A percentile compares a stretch with the other conserved stretches of the same genome.
phyloP scores from a whole-genome alignment of 768 basidiomycete species.

The Trametes coccinea region DNA sequence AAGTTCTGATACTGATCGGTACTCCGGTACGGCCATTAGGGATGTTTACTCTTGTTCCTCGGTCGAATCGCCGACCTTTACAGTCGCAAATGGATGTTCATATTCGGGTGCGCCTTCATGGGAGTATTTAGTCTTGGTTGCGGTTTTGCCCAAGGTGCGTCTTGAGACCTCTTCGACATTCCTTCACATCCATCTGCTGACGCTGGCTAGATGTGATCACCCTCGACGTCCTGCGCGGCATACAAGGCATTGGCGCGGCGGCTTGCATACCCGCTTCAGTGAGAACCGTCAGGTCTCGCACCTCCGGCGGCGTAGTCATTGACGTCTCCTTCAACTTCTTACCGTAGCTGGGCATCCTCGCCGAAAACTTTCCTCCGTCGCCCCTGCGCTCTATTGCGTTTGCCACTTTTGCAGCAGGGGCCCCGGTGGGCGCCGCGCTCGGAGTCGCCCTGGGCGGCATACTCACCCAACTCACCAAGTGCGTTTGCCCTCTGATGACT shows the following conservation, averaged over 20 bases:
- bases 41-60: conserved; percentile 73
- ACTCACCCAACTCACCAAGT: conserved; percentile 54
- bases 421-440: conserved; percentile 75
- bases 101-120: conserved; percentile 57
- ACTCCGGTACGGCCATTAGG: conserved; percentile 40
- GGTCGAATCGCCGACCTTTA: conserved; percentile 82
- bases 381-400: conserved; percentile 74
- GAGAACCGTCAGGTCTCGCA: too few relatives aligned
- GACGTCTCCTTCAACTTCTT: conserved; percentile 20
- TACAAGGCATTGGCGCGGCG: conserved; percentile 41
- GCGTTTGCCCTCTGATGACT: background rate
- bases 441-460: conserved; percentile 63
- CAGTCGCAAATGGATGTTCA: conserved; percentile 70
- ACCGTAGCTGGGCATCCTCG: conserved; percentile 67
- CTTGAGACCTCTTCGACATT: background rate
- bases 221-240: conserved; percentile 69
- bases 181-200: background rate
- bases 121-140: conserved; percentile 61
- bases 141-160: conserved; percentile 57
- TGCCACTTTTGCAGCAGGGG: conserved; percentile 81
- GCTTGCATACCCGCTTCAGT: too few relatives aligned
- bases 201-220: conserved; percentile 49
- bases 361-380: conserved; percentile 71
- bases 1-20: too few relatives aligned
- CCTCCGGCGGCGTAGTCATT: conserved; percentile 31